A percentile compares a stretch with the other conserved stretches of the same genome.
phyloP scores from a whole-genome alignment of 208 protist species.

The Trypanosoma theileri region DNA sequence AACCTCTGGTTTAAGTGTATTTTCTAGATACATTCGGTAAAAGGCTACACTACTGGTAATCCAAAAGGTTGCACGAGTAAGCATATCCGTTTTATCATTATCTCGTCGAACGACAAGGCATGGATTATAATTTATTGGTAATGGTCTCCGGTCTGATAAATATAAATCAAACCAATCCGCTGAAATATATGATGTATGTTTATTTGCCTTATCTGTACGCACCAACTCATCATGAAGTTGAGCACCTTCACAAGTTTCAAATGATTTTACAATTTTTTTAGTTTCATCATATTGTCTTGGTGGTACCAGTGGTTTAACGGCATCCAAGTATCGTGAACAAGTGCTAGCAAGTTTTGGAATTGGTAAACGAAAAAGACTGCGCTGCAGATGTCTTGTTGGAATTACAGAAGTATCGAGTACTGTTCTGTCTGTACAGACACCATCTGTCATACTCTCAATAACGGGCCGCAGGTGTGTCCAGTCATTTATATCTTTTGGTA shows the following conservation, averaged over 20 bases:
- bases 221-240: conserved; percentile 69
- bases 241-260: conserved; percentile 50
- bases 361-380: conserved; percentile 74
- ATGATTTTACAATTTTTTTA: conserved; percentile 41
- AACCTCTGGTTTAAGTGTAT: conserved; percentile 69
- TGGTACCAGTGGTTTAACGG: conserved; percentile 55
- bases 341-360: conserved; percentile 65
- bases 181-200: conserved; percentile 86
- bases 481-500: conserved; percentile 17
- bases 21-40: conserved; percentile 71
- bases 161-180: conserved; percentile 72
- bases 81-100: conserved; percentile 56
- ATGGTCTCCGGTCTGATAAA: conserved; percentile 50
- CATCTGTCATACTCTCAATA: conserved; percentile 4
- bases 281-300: conserved; percentile 43
- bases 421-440: conserved; percentile 13
- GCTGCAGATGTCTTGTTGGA: conserved; percentile 82
- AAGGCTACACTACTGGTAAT: conserved; percentile 65
- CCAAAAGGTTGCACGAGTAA: conserved; percentile 74
- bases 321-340: conserved; percentile 47
- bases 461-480: conserved; percentile 12
- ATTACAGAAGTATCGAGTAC: conserved; percentile 35
- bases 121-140: conserved; percentile 68
- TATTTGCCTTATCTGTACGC: conserved; percentile 75
- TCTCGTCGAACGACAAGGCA: conserved; percentile 58